Evolutionary conservation across 805 yeast genomes (phyloP).

Genomic region (Candida boidinii): DNA sequence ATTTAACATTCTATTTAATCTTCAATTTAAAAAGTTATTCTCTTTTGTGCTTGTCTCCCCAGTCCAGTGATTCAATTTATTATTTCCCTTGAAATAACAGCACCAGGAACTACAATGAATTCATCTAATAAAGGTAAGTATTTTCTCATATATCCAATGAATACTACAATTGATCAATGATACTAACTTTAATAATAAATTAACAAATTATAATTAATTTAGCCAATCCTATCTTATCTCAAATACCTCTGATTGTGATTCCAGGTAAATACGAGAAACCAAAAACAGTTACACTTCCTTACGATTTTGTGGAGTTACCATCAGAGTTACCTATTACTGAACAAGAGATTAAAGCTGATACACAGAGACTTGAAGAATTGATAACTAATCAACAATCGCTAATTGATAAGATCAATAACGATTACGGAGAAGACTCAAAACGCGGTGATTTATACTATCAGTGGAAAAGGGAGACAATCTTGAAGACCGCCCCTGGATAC

Average conservation of each 20-base stretch:
- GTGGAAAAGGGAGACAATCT: slow-evolving; percentile 13
- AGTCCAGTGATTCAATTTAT: no score
- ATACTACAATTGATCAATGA: no score
- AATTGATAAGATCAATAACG: slow-evolving; percentile 1
- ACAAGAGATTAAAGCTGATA: slow-evolving; percentile 3
- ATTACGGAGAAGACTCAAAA: slow-evolving; percentile 1
- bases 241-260: slow-evolving; percentile 18
- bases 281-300: slow-evolving; percentile 17
- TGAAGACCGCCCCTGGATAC: slow-evolving; percentile 19
- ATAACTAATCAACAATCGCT: slow-evolving; percentile 2
- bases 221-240: slow-evolving; percentile 15
- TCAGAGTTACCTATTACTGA: slow-evolving; percentile 1
- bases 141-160: no score
- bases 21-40: no score
- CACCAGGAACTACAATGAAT: no score
- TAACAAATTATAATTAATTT: no score
- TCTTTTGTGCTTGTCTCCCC: no score
- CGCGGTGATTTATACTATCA: slow-evolving; percentile 5
- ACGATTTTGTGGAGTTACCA: slow-evolving; percentile 12
- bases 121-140: no score
- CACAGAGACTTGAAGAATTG: slow-evolving; percentile 4
- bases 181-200: no score
- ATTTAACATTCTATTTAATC: no score
- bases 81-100: no score
- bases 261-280: slow-evolving; percentile 18